Conservation (phyloP, 2,329 filamentous ascomycete species). For the Scytalidium lignicola region DNA sequence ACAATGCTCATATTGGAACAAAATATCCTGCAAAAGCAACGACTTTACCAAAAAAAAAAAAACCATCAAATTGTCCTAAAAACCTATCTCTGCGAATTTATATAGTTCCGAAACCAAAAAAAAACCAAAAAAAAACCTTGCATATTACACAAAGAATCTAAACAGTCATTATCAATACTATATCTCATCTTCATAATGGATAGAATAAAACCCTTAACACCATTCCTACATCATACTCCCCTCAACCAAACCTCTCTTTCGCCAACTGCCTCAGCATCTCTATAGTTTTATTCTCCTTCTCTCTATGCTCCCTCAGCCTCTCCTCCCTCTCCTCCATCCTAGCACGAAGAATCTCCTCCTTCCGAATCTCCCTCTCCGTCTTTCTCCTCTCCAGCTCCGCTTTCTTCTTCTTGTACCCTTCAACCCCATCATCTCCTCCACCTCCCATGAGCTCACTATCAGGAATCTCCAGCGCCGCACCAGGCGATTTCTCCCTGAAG, state of each 20-base stretch:
- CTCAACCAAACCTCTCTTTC: conserved; percentile 65
- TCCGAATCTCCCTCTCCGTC: conserved; percentile 74
- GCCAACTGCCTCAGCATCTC: conserved; percentile 75
- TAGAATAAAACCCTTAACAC: too few species aligned
- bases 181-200: too few species aligned
- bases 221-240: too few species aligned
- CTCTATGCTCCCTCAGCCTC: conserved; percentile 60
- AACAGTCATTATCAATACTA: too few species aligned
- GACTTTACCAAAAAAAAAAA: too few species aligned
- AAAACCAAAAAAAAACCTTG: too few species aligned
- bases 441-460: conserved; percentile 73
- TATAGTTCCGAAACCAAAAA: too few species aligned
- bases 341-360: conserved; percentile 75
- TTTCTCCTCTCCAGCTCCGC: conserved; percentile 66
- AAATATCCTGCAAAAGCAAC: too few species aligned
- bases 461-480: conserved; percentile 50
- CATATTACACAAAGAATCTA: too few species aligned
- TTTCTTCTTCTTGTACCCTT: conserved; percentile 64
- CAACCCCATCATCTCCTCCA: conserved; percentile 50
- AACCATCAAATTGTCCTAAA: too few species aligned
- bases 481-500: conserved; percentile 66
- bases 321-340: conserved; percentile 76
- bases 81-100: too few species aligned
- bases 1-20: too few species aligned
- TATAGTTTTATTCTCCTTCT: conserved; percentile 81